These are phyloP conservation scores for Lepidopterella palustris DNA, from an alignment of 495 filamentous ascomycete genomes.

Conservation along the genomic window DNA sequence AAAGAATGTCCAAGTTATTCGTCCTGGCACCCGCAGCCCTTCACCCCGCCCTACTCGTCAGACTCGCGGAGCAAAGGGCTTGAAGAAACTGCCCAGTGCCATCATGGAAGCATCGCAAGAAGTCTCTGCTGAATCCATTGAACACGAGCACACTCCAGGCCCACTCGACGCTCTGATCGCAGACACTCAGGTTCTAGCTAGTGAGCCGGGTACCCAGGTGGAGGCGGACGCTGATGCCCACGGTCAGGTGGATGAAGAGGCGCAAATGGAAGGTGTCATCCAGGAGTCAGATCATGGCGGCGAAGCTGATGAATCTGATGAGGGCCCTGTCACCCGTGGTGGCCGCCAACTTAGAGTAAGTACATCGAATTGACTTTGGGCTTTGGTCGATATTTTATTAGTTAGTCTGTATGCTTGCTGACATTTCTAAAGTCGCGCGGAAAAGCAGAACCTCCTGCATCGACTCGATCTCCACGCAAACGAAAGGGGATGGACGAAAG, in stretches of 20 bases:
- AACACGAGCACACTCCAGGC: constrained; percentile 15
- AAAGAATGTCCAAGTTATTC: constrained; percentile 56
- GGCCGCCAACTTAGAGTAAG: constrained; percentile 24
- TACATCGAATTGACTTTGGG: not conserved
- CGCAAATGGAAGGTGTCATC: constrained; percentile 21
- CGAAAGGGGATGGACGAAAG: constrained; percentile 52
- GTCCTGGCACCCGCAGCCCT: constrained; percentile 59
- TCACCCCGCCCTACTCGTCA: constrained; percentile 48
- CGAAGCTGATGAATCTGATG: constrained; percentile 39
- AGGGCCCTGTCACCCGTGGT: constrained; percentile 46
- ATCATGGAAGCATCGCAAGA: constrained; percentile 47
- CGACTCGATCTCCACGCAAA: constrained; percentile 33
- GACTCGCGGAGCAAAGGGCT: constrained; percentile 56
- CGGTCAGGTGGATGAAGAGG: constrained; percentile 13
- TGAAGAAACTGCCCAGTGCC: constrained; percentile 52
- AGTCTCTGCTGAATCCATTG: constrained; percentile 16
- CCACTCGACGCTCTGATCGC: constrained; percentile 17
- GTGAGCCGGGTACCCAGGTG: constrained; percentile 14
- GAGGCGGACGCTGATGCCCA: constrained; percentile 19
- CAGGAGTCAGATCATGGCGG: constrained; percentile 36
- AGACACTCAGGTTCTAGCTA: constrained; percentile 19
- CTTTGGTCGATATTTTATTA: not conserved
- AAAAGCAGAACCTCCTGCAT: not conserved
- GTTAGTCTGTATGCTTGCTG: not conserved
- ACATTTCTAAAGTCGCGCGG: constrained; percentile 15